phyloP scores from a whole-genome alignment of 176 grass and related monocot genomes.

The Oryza nivara region DNA sequence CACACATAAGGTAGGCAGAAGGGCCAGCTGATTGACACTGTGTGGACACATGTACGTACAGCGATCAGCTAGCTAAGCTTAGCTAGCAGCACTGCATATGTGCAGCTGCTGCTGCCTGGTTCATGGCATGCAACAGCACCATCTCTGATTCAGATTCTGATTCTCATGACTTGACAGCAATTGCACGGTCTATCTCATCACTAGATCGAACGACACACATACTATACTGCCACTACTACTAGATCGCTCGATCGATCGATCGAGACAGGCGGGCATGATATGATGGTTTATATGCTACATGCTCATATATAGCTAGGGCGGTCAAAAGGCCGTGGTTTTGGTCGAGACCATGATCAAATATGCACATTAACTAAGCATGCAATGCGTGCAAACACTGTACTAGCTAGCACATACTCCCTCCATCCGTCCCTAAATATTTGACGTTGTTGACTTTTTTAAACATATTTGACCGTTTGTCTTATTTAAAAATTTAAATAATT shows the following conservation, averaged over 20 bases:
- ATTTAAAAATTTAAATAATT: too few species aligned
- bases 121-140: slow-evolving; percentile 21
- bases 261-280: neutral
- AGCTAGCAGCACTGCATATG: neutral
- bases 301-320: slow-evolving; percentile 30
- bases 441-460: too few species aligned
- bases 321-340: slow-evolving; percentile 49
- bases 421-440: too few species aligned
- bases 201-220: neutral
- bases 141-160: slow-evolving; percentile 59
- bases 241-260: neutral
- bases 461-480: too few species aligned
- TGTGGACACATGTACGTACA: slow-evolving; percentile 22
- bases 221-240: neutral
- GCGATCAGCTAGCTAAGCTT: neutral
- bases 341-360: slow-evolving; percentile 32
- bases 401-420: too few species aligned
- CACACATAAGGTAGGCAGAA: neutral
- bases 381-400: neutral
- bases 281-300: neutral
- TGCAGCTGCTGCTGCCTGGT: neutral
- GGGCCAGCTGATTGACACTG: slow-evolving; percentile 23
- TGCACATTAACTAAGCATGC: neutral
- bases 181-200: neutral
- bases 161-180: slow-evolving; percentile 36